Evolutionary conservation across 2,329 filamentous ascomycete species (phyloP).

Genomic region (Tolypocladium guangdongense): DNA sequence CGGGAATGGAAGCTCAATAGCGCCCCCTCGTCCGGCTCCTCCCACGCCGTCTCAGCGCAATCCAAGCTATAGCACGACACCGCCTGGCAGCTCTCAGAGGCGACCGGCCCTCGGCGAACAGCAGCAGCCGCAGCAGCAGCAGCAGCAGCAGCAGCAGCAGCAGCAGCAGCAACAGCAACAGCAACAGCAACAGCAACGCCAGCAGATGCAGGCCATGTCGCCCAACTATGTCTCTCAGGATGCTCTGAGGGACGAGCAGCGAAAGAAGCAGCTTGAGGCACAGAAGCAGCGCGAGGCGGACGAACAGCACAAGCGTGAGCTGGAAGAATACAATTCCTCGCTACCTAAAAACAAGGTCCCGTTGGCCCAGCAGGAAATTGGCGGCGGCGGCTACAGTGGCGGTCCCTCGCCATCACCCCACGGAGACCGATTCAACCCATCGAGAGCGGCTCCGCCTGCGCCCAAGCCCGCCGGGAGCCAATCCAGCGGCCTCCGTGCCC

Average conservation of each 20-base stretch:
- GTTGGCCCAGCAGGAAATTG: slow-evolving; percentile 82
- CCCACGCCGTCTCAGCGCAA: slow-evolving; percentile 28
- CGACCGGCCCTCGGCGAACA: slow-evolving; percentile 33
- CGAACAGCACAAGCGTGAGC: slow-evolving; percentile 61
- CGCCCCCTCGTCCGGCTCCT: slow-evolving; percentile 57
- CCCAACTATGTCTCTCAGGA: slow-evolving; percentile 43
- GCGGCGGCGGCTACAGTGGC: slow-evolving; percentile 54
- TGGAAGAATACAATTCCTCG: slow-evolving; percentile 83
- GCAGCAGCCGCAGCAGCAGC: slow-evolving; percentile 32
- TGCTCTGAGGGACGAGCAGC: slow-evolving; percentile 42
- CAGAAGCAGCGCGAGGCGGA: slow-evolving; percentile 46
- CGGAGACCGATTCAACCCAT: slow-evolving; percentile 73
- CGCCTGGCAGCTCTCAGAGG: slow-evolving; percentile 26
- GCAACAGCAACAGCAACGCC: slow-evolving; percentile 43
- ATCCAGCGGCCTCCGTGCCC: slow-evolving; percentile 50
- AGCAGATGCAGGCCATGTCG: slow-evolving; percentile 47
- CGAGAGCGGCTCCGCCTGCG: slow-evolving; percentile 71
- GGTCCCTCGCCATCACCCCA: slow-evolving; percentile 26
- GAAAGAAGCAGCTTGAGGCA: slow-evolving; percentile 51
- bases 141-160: slow-evolving; percentile 49
- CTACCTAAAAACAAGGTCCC: slow-evolving; percentile 72
- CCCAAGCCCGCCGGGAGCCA: slow-evolving; percentile 50
- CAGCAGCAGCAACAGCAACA: slow-evolving; percentile 17
- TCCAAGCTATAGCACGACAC: slow-evolving; percentile 27
- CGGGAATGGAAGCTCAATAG: slow-evolving; percentile 45